Evolutionary conservation across 140 eudicot genomes (phyloP).

Genomic region (Ambrosia hybrid): DNA sequence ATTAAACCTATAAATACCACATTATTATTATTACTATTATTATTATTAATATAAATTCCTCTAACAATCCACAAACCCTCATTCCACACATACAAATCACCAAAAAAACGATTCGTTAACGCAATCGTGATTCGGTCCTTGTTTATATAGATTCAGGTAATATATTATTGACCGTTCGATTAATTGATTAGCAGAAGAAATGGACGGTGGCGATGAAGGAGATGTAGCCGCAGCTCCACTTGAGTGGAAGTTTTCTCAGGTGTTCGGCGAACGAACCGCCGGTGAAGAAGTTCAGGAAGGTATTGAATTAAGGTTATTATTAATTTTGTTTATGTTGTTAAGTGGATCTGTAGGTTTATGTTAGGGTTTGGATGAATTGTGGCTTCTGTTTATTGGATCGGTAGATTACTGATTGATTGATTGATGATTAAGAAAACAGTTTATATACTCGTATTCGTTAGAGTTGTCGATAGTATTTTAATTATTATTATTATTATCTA

Average conservation of each 20-base stretch:
- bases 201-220: conserved; percentile 53
- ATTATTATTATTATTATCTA: background rate
- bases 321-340: background rate
- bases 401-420: conserved; percentile 14
- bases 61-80: conserved; percentile 26
- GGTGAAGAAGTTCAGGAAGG: conserved; percentile 91
- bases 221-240: conserved; percentile 58
- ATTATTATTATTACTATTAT: conserved; percentile 2
- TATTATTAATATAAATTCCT: background rate
- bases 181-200: conserved; percentile 15
- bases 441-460: conserved; percentile 4
- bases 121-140: too few species aligned
- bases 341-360: conserved; percentile 29
- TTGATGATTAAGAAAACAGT: conserved; percentile 20
- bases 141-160: too few species aligned
- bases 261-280: conserved; percentile 74
- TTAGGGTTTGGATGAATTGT: conserved; percentile 37
- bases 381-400: conserved; percentile 26
- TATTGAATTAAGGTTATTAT: conserved; percentile 25
- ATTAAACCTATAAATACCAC: conserved; percentile 33
- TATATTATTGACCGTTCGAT: too few species aligned
- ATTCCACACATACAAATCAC: background rate
- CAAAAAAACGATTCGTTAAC: too few species aligned
- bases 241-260: conserved; percentile 83
- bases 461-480: conserved; percentile 14